Evolutionary conservation across 225 moss, liverwort and hornwort species (phyloP).

Genomic region (Takakia lepidozioides): DNA sequence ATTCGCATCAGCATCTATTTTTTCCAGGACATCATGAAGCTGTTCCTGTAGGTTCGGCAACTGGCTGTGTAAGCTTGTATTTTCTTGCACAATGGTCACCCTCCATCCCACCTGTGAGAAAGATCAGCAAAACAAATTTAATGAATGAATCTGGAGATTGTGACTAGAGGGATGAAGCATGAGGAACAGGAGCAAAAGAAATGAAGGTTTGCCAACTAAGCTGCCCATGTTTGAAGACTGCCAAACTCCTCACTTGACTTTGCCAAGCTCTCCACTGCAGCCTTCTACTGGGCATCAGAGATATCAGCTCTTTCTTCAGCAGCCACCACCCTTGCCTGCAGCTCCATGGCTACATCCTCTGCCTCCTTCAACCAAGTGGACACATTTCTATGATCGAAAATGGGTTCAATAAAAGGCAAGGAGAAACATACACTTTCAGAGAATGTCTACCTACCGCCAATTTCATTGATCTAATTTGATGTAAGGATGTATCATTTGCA

Average conservation of each 20-base stretch:
- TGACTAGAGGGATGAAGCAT: too few relatives aligned
- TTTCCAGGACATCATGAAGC: conserved; percentile 2
- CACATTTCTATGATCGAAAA: background rate
- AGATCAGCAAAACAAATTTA: too few relatives aligned
- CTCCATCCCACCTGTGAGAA: conserved; percentile 14
- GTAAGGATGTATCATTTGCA: too few relatives aligned
- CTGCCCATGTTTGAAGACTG: too few relatives aligned
- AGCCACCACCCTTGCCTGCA: background rate
- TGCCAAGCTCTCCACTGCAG: background rate
- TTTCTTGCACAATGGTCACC: conserved; percentile 9
- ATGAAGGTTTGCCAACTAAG: too few relatives aligned
- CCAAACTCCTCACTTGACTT: too few relatives aligned
- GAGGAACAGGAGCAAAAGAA: too few relatives aligned
- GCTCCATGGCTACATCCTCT: background rate
- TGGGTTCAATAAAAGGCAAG: background rate
- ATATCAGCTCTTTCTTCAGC: too few relatives aligned
- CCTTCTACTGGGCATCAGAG: background rate
- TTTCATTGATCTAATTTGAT: too few relatives aligned
- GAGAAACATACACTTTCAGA: too few relatives aligned
- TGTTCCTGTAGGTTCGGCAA: conserved; percentile 12
- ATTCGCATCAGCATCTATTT: conserved; percentile 8
- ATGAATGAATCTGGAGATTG: too few relatives aligned
- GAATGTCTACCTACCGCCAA: too few relatives aligned
- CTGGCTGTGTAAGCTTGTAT: conserved; percentile 12
- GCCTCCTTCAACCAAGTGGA: background rate